These are phyloP conservation scores for Pseudozyma flocculosa DNA, from an alignment of 1,284 basidiomycete species.

Conservation along the genomic window DNA sequence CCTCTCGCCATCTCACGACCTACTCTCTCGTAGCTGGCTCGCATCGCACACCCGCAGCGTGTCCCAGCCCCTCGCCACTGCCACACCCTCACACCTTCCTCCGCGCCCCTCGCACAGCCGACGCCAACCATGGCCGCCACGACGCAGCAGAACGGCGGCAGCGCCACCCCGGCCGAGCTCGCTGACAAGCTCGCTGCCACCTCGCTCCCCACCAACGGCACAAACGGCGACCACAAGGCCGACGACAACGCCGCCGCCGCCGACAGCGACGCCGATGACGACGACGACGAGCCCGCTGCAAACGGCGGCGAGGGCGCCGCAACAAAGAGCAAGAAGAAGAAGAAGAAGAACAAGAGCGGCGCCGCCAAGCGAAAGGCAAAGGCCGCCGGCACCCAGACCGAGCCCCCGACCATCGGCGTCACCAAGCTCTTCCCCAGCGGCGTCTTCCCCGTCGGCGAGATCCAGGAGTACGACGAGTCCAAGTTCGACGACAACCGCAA, in stretches of 20 bases:
- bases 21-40: too few relatives aligned
- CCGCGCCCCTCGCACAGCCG: neutral
- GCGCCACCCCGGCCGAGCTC: slow-evolving; percentile 21
- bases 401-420: slow-evolving; percentile 87
- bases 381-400: slow-evolving; percentile 60
- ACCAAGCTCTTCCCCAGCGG: slow-evolving; percentile 86
- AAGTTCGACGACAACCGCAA: slow-evolving; percentile 66
- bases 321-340: slow-evolving; percentile 57
- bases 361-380: slow-evolving; percentile 48
- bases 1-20: too few relatives aligned
- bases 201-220: slow-evolving; percentile 17
- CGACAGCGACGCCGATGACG: slow-evolving; percentile 42
- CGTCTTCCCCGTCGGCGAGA: slow-evolving; percentile 85
- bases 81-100: too few relatives aligned
- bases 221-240: slow-evolving; percentile 3
- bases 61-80: too few relatives aligned
- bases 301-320: slow-evolving; percentile 13
- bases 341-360: slow-evolving; percentile 89
- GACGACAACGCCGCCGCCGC: slow-evolving; percentile 14
- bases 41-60: too few relatives aligned
- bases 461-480: slow-evolving; percentile 73
- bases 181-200: slow-evolving; percentile 30
- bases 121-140: slow-evolving; percentile 12
- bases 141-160: slow-evolving; percentile 11
- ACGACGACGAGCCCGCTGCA: slow-evolving; percentile 31